Percentiles rank a stretch among this genome's conserved stretches.
phyloP scores from a whole-genome alignment of 2,329 filamentous ascomycete species.

The Neonectria sp. region DNA sequence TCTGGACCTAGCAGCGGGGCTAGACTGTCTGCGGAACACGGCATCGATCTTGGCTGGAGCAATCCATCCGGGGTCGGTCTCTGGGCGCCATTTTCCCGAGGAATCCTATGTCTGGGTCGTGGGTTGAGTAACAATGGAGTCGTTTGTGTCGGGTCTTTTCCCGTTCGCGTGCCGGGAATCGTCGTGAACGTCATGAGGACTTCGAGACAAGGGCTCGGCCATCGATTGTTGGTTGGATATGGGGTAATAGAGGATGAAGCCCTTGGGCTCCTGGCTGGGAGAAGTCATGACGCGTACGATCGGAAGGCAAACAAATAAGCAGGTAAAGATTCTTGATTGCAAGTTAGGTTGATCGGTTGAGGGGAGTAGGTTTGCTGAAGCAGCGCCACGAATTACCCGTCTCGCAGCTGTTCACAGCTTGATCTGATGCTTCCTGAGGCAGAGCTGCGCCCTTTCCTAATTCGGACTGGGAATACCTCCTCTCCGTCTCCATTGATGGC shows the following conservation, averaged over 20 bases:
- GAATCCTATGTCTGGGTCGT: neutral
- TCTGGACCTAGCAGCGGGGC: neutral
- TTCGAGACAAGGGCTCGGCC: neutral
- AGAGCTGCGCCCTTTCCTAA: conserved; percentile 14
- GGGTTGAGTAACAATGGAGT: neutral
- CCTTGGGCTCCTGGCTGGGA: neutral
- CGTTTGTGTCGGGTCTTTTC: neutral
- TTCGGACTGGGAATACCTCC: conserved; percentile 8
- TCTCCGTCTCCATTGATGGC: neutral
- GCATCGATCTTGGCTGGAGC: conserved; percentile 4
- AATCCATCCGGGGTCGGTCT: neutral
- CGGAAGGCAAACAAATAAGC: neutral
- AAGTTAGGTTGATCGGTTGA: neutral
- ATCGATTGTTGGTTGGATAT: neutral
- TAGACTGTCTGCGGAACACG: neutral
- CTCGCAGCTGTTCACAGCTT: neutral
- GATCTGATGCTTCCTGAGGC: neutral
- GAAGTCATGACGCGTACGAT: neutral
- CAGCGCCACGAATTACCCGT: neutral
- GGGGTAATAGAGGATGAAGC: conserved; percentile 1
- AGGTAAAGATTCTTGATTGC: neutral
- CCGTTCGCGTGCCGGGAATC: too few species aligned
- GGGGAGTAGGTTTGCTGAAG: neutral
- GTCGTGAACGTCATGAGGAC: neutral
- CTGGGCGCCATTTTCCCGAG: neutral